A percentile compares a stretch with the other conserved stretches of the same genome.
Evolutionary conservation across 495 filamentous ascomycete genomes (phyloP).

Genomic region (Hypoxylon cercidicola): DNA sequence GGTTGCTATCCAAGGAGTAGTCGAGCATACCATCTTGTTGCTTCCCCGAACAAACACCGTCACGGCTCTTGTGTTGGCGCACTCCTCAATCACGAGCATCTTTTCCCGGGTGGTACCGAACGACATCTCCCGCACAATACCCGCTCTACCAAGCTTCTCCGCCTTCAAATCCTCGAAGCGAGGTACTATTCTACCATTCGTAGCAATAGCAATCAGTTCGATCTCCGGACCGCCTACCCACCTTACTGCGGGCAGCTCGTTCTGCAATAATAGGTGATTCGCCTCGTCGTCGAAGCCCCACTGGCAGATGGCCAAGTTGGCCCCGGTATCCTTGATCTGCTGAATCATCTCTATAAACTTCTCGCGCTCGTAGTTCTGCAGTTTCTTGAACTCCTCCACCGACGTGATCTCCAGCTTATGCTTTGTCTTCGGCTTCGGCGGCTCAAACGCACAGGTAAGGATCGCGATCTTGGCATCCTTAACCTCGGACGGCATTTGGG

Average conservation of each 20-base stretch:
- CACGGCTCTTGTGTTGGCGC: slow-evolving; percentile 95
- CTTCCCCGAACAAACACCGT: slow-evolving; percentile 95
- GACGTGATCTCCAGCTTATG: slow-evolving; percentile 98
- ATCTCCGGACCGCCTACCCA: slow-evolving; percentile 99
- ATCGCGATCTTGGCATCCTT: slow-evolving; percentile 96
- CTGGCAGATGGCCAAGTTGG: slow-evolving; percentile 98
- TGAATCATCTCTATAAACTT: slow-evolving; percentile 99
- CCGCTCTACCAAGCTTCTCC: slow-evolving; percentile 90
- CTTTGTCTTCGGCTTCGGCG: slow-evolving; percentile 99
- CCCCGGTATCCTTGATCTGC: slow-evolving; percentile 96
- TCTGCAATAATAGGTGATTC: slow-evolving; percentile 95
- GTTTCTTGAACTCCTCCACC: slow-evolving; percentile 96
- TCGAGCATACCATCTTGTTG: slow-evolving; percentile 93
- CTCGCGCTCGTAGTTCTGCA: slow-evolving; percentile 92
- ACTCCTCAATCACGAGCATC: slow-evolving; percentile 99
- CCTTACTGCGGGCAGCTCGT: slow-evolving; percentile 92
- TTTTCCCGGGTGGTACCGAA: slow-evolving; percentile 98
- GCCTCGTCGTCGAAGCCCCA: slow-evolving; percentile 99
- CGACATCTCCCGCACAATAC: slow-evolving; percentile 90
- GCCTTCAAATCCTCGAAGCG: slow-evolving; percentile 93
- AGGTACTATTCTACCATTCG: slow-evolving; percentile 96
- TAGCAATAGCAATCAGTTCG: slow-evolving; percentile 97
- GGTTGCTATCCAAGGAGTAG: neutral
- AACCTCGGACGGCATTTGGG: slow-evolving; percentile 97
- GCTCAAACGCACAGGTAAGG: slow-evolving; percentile 97